These are phyloP conservation scores for Penicillium ochrochloron DNA, from an alignment of 495 filamentous ascomycete species.

Conservation along the genomic window DNA sequence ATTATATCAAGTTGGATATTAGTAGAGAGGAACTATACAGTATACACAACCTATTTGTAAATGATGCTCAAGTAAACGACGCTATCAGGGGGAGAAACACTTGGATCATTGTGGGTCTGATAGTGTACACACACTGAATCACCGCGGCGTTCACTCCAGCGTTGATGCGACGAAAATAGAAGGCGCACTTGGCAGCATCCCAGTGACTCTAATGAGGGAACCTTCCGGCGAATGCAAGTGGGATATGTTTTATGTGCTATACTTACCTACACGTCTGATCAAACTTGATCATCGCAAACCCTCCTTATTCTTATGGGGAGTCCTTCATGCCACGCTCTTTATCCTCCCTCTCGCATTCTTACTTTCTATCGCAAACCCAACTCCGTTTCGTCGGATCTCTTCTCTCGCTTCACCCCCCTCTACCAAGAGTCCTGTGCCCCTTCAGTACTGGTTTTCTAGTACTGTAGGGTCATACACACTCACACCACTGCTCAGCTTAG, in stretches of 20 bases:
- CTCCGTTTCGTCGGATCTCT: slow-evolving; percentile 1
- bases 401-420: slow-evolving; percentile 15
- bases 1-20: not conserved
- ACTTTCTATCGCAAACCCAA: not conserved
- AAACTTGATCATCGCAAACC: not conserved
- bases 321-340: not conserved
- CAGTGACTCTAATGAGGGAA: not conserved
- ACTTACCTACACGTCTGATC: not conserved
- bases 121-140: not conserved
- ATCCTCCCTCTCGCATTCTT: slow-evolving; percentile 9
- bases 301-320: not conserved
- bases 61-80: not conserved
- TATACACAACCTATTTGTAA: not conserved
- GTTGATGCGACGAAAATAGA: not conserved
- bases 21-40: not conserved
- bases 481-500: not conserved
- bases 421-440: slow-evolving; percentile 4
- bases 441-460: slow-evolving; percentile 11
- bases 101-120: not conserved
- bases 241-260: not conserved
- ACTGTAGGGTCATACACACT: not conserved
- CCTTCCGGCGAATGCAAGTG: not conserved
- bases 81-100: not conserved
- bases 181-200: not conserved
- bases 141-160: not conserved